Base-by-base conservation (phyloP, 1,284 basidiomycete species). In the Pterulicium gracile region DNA sequence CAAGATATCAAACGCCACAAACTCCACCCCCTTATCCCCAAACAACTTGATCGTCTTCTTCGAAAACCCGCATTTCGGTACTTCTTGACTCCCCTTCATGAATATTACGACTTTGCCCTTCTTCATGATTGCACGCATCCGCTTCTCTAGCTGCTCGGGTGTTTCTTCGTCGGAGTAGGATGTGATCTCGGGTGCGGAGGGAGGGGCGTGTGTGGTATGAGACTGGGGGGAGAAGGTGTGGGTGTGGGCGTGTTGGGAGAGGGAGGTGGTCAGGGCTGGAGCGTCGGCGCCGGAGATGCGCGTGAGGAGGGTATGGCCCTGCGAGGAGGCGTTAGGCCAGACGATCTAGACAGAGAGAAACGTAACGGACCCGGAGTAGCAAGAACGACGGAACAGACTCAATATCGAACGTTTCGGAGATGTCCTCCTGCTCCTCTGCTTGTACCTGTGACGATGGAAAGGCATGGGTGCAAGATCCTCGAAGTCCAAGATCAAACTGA, bases 1-100 rank as follows among this genome's bases (percentile, higher is more conserved):
- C 48, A 98, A 67, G 50, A 94, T 92, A 67, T 98, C 92, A 65
- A 89, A 97, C 45, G 86, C 79, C 51, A 81, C 73, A 55, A 92
- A 77, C 58, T 80, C 73, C 1, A 97, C 82, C 2, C 77, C 75
- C 54, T 93, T 80, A 1, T 94, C 80, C 57, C 83, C 82, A 52
- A 98, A 70, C 48, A 98, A 76, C 54, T 81, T 81, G 21, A 85
- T 75, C 1, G 95, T 92, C 47, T 89, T 89, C 51, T 88, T 72
- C 12, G 91, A 95, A 70, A 98, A 98, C 13, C 95, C 95, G 57
- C 95, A 95, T 47, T 85, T 80, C 13, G 93, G 95, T 4, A 69
- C 72, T 39, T 87, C 79, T 0, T 92, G 92, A 47, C 71, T 76
- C 32, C 95, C 96, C 68, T 98, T 98, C 94, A 98, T 98, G 75